Conservation (phyloP, 345 rosid species). For the Bretschneidera sinensis region DNA sequence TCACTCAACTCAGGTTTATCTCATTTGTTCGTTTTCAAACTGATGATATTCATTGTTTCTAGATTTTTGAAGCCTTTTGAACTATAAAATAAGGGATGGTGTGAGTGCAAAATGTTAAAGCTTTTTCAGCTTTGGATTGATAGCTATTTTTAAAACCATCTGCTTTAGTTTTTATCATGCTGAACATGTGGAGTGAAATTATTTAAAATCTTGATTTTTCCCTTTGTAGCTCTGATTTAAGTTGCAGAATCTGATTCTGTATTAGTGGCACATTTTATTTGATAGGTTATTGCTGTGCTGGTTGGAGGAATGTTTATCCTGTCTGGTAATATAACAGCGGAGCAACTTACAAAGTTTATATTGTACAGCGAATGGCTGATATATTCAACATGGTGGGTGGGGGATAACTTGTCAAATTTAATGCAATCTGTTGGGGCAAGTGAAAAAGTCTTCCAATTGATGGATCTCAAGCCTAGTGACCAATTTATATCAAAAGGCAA, state of each 20-base stretch:
- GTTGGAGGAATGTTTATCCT: conserved; percentile 88
- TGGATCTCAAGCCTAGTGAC: conserved; percentile 85
- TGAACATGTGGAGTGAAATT: background rate
- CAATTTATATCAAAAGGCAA: conserved; percentile 80
- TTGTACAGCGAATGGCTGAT: conserved; percentile 96
- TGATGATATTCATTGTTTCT: background rate
- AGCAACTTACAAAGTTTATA: conserved; percentile 90
- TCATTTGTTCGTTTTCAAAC: background rate
- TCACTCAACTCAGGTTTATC: conserved; percentile 84
- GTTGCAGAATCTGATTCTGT: conserved; percentile 7
- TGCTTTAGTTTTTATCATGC: too few species aligned
- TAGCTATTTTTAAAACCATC: too few species aligned
- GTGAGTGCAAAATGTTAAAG: background rate
- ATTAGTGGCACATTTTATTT: conserved; percentile 12
- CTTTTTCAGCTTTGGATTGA: background rate
- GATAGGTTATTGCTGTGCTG: conserved; percentile 81
- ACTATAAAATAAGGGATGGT: background rate
- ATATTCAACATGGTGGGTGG: conserved; percentile 96
- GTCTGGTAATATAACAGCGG: conserved; percentile 82
- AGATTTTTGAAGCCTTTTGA: background rate
- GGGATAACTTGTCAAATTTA: conserved; percentile 80
- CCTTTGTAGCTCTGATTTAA: background rate
- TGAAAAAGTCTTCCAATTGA: conserved; percentile 95
- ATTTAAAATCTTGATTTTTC: background rate
- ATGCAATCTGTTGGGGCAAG: conserved; percentile 99